Base-by-base conservation (phyloP, 805 yeast species). In the Kodamaea lidongshanica region DNA sequence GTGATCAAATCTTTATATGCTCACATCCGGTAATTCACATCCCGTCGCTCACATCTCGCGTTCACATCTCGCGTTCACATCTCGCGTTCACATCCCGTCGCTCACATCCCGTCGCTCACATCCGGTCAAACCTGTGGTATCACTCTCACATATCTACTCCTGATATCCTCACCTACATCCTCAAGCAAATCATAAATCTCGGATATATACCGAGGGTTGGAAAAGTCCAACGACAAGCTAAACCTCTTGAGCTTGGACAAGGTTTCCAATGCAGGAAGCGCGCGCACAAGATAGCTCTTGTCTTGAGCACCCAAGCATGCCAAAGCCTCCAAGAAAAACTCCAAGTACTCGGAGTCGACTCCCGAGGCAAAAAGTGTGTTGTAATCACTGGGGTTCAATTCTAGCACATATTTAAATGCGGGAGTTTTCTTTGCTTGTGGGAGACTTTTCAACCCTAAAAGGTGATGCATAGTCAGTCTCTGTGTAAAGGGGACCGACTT, bases 291-390 rank as follows among this genome's bases (percentile, higher is more conserved):
- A 42, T 51, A 42, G 6, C 39, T 22, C 12, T 36, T 29, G 4
- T 42, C 37, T 5, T 27, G 26, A 15, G 34, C 19, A 9, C 52
- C 30, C 4, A 46, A 41, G 18, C 46, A 38, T 2, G 39, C 38
- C 5, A 58, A 44, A 4, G 79, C 69, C 16, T 67, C 70, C 6
- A 75, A 28, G 33, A 58, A 67, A 35, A 72, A 66, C n/a, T 55
- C 56, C 6, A 76, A 47, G 35, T 70, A 62, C 8, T 64, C 69
- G 0, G 66, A 41, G 21, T 76, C 82, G 1, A 77, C 46, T 1
- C 77, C 78, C 7, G 67, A 59, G 6, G 46, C 41, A 33, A 70
- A 75, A 2, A 67, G 36, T 7, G 43, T 41, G 1, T 37, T 11
- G 22, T 60, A 56, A 1, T 47, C 44, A 0, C 35, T 25, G 0